phyloP scores from a whole-genome alignment of 73 alveolate species.

The Stentor coeruleus region DNA sequence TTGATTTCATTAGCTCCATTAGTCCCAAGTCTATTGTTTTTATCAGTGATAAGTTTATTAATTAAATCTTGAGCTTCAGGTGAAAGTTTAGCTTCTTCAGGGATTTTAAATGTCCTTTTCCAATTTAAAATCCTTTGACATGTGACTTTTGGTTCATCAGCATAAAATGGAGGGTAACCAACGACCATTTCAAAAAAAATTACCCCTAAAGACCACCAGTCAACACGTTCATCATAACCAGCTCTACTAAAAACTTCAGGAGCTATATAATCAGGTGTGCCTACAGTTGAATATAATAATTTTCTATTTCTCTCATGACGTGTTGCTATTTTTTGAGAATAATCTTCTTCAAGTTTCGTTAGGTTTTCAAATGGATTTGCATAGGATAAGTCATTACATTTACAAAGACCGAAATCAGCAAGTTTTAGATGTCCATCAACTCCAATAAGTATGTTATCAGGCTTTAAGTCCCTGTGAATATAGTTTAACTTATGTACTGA shows the following conservation, averaged over 20 bases:
- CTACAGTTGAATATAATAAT: too few relatives aligned
- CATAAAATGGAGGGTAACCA: conserved; percentile 56
- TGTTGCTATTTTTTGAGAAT: too few relatives aligned
- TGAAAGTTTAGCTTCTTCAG: conserved; percentile 53
- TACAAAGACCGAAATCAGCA: too few relatives aligned
- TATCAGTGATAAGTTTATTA: too few relatives aligned
- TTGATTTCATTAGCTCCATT: conserved; percentile 75
- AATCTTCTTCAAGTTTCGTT: too few relatives aligned
- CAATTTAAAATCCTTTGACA: too few relatives aligned
- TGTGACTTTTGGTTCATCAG: conserved; percentile 56
- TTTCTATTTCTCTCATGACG: too few relatives aligned
- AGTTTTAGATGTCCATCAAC: conserved; percentile 52
- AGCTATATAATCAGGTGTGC: conserved; percentile 43
- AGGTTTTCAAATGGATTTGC: too few relatives aligned
- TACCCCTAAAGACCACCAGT: conserved; percentile 43
- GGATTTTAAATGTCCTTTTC: conserved; percentile 47
- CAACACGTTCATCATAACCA: conserved; percentile 32
- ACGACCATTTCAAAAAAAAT: conserved; percentile 35
- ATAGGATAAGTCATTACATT: too few relatives aligned
- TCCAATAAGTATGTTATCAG: conserved; percentile 54
- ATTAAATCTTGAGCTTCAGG: conserved; percentile 52
- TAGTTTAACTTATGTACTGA: conserved; percentile 54
- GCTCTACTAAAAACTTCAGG: conserved; percentile 32
- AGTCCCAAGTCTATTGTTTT: conserved; percentile 67
- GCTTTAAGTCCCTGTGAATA: conserved; percentile 57